Percentiles rank a stretch among this genome's conserved stretches.
Evolutionary conservation across 805 yeast species (phyloP).

Genomic region (Wickerhamomyces hampshirensis): DNA sequence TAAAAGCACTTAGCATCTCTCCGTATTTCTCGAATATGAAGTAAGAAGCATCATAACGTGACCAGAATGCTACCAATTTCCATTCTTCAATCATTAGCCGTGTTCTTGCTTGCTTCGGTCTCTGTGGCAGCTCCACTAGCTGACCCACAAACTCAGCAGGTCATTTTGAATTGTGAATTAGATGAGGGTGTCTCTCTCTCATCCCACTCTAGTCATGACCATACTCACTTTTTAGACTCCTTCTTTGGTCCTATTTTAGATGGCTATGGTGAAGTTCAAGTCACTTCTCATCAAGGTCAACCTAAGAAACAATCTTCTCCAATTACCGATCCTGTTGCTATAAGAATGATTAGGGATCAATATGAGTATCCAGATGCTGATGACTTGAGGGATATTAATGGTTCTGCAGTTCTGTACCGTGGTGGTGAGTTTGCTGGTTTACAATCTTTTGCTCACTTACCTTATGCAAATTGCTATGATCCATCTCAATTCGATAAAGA

Average conservation of each 20-base stretch:
- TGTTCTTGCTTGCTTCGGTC: conserved; percentile 6
- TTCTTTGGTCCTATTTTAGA: conserved; percentile 32
- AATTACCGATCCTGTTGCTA: conserved; percentile 26
- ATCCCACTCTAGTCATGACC: conserved; percentile 8
- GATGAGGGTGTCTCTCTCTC: no score
- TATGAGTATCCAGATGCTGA: conserved; percentile 33
- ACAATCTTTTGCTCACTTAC: conserved; percentile 48
- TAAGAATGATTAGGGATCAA: conserved; percentile 28
- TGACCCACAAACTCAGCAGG: conserved; percentile 19
- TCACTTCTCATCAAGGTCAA: conserved; percentile 18
- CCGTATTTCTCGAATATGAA: no score
- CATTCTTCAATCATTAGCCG: conserved; percentile 13
- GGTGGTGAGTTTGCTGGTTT: conserved; percentile 49
- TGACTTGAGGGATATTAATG: conserved; percentile 35
- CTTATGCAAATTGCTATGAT: conserved; percentile 43
- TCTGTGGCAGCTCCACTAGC: conserved; percentile 21
- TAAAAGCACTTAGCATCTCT: no score
- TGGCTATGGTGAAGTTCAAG: conserved; percentile 21
- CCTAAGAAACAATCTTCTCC: conserved; percentile 27
- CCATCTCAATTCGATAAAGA: conserved; percentile 31
- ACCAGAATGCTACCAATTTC: conserved; percentile 18
- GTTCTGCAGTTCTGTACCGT: conserved; percentile 33
- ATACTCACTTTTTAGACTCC: conserved; percentile 27
- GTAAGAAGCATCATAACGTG: no score
- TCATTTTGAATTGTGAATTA: conserved; percentile 21